Evolutionary conservation across 2,329 filamentous ascomycete species (phyloP).

Genomic region (Penicillium hesseltinei): DNA sequence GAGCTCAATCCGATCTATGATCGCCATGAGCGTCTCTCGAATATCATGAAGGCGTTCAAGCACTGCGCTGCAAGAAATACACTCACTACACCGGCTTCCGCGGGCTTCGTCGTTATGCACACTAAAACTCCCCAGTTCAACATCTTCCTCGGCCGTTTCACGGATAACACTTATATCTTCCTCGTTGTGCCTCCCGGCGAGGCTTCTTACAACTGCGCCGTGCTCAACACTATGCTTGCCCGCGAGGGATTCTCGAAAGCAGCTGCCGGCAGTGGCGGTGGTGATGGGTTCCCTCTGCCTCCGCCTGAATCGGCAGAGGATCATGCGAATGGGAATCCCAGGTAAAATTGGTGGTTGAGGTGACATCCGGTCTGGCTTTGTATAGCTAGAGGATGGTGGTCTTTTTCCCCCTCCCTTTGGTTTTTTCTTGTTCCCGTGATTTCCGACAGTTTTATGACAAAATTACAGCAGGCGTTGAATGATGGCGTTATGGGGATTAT

Average conservation of each 20-base stretch:
- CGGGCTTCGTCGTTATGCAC: constrained; percentile 48
- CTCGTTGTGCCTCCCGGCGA: constrained; percentile 89
- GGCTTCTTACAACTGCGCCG: constrained; percentile 83
- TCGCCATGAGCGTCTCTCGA: constrained; percentile 90
- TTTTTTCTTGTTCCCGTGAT: neutral
- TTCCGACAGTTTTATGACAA: constrained; percentile 13
- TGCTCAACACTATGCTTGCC: constrained; percentile 86
- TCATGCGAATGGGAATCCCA: constrained; percentile 4
- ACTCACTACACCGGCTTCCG: constrained; percentile 43
- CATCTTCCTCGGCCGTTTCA: constrained; percentile 92
- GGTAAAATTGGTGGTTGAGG: constrained; percentile 9
- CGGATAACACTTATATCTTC: constrained; percentile 95
- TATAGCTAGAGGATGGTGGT: constrained; percentile 18
- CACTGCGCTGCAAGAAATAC: constrained; percentile 59
- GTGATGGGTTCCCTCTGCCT: constrained; percentile 44
- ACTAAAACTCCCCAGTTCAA: constrained; percentile 67
- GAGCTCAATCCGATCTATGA: constrained; percentile 83
- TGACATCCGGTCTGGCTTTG: constrained; percentile 11
- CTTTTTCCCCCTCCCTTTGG: neutral
- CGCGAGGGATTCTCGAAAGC: constrained; percentile 73
- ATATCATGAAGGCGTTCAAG: constrained; percentile 98
- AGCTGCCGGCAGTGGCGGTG: constrained; percentile 47
- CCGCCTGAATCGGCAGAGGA: constrained; percentile 31
- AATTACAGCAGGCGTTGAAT: constrained; percentile 22
- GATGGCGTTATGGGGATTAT: constrained; percentile 24